Conservation (phyloP, 2,329 filamentous ascomycete genomes). For the Ploettnerulaceae sp. region DNA sequence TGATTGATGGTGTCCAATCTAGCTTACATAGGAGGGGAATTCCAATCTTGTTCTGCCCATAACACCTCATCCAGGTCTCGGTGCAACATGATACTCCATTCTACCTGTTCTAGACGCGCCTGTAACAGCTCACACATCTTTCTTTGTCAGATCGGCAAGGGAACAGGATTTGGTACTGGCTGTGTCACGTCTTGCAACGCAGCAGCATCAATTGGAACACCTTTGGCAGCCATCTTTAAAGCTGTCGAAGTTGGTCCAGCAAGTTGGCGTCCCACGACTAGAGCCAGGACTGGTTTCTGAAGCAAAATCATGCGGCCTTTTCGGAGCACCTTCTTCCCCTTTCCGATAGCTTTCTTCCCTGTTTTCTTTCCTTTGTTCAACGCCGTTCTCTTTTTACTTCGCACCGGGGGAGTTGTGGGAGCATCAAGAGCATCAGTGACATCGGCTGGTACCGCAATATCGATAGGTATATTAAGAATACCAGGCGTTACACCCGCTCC, state of each 20-base stretch:
- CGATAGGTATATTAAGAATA: not conserved
- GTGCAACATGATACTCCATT: slow-evolving; percentile 15
- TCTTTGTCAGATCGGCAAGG: slow-evolving; percentile 18
- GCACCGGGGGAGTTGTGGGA: slow-evolving; percentile 5
- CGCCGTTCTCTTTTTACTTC: slow-evolving; percentile 1
- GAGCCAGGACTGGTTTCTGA: slow-evolving; percentile 20
- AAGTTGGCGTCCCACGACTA: slow-evolving; percentile 28
- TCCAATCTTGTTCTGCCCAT: slow-evolving; percentile 5
- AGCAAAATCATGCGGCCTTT: slow-evolving; percentile 17
- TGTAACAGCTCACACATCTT: slow-evolving; percentile 15
- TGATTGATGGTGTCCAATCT: not conserved
- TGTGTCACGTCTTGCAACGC: slow-evolving; percentile 1
- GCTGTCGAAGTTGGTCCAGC: slow-evolving; percentile 21
- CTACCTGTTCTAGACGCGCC: slow-evolving; percentile 10
- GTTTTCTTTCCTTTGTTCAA: slow-evolving; percentile 3
- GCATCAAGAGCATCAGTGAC: slow-evolving; percentile 5
- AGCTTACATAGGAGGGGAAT: not conserved
- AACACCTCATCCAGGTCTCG: slow-evolving; percentile 18
- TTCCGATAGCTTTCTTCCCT: slow-evolving; percentile 1
- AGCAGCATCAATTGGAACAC: slow-evolving; percentile 9
- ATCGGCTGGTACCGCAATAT: slow-evolving; percentile 9
- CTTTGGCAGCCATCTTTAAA: slow-evolving; percentile 20
- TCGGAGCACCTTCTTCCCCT: slow-evolving; percentile 8
- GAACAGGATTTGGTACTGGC: not conserved
- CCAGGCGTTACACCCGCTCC: not conserved